Evolutionary conservation across 2,329 filamentous ascomycete species (phyloP), one percentile per base, ranked within the genome.

Genomic region (Paraconiothyrium sp.): DNA sequence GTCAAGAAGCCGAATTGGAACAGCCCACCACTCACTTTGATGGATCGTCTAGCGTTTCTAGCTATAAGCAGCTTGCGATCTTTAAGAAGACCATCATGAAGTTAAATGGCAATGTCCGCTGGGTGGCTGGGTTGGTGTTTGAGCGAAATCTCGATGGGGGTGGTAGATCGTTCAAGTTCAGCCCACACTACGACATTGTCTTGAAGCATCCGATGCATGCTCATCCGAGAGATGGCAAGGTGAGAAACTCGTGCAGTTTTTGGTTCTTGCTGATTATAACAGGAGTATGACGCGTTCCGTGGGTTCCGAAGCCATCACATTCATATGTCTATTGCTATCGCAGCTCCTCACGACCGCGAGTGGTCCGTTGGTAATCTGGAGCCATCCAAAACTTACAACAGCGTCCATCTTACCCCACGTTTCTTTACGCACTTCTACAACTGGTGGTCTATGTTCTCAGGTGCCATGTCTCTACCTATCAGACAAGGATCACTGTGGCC

Each of bases 81-180:
- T 99, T 99, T 84, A 97, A 97, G 79, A 99, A 99, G 80, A 95
- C 98, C 3, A 88, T 97, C 55, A 98, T 99, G 94, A 99, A 99
- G 79, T 85, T 99, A 13, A 98, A 95, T 3, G 95, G 95, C 14
- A 96, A 95, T 73, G 95, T 99, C 0, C 91, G 93, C 78, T 97
- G 93, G 92, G 86, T 94, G 73, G 90, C 92, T 14, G 96, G 95
- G 0, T 83, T 99, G 43, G 92, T 97, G 54, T 99, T 99, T 74
- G 95, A 99, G 79, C 89, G 91, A 49, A 92, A 94, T 65, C 84
- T 94, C 34, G 87, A 89, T 48, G 82, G 89, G 57, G 90, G 90
- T 37, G 84, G 85, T 57, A 87, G 95, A 60, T 94, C 89, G 24
- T 98, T 97, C 75, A 85, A 92, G 13, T 99, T 98, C 81, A 91